phyloP scores from a whole-genome alignment of 2,329 filamentous ascomycete species.

The Gliomastix tumulicola region DNA sequence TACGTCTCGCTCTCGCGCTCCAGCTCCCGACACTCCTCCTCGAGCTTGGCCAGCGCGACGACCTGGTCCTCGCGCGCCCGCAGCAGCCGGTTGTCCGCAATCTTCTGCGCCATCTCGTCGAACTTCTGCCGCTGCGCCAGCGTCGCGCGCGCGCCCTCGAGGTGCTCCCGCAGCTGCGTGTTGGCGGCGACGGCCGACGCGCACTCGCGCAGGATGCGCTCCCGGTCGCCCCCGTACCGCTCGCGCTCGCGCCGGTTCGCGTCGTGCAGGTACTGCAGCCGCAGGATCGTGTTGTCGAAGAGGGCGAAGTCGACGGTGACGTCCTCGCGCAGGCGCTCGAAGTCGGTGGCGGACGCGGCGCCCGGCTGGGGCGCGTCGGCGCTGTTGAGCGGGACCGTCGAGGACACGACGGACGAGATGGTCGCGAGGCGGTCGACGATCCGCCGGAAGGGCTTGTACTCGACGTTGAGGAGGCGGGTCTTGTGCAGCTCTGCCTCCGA shows the following conservation, averaged over 20 bases:
- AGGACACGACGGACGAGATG: constrained; percentile 53
- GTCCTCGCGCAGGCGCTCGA: constrained; percentile 72
- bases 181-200: constrained; percentile 73
- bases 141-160: constrained; percentile 69
- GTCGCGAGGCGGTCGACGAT: constrained; percentile 74
- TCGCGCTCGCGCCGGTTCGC: constrained; percentile 79
- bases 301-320: constrained; percentile 81
- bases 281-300: constrained; percentile 78
- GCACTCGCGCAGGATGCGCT: constrained; percentile 71
- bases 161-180: constrained; percentile 60
- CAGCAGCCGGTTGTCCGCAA: constrained; percentile 73
- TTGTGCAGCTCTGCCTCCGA: constrained; percentile 85
- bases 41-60: constrained; percentile 69
- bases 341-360: constrained; percentile 42
- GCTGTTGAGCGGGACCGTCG: constrained; percentile 11
- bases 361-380: constrained; percentile 34
- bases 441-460: constrained; percentile 87
- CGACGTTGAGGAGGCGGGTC: constrained; percentile 76
- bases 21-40: constrained; percentile 81
- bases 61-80: constrained; percentile 79
- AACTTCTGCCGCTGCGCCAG: constrained; percentile 77
- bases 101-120: constrained; percentile 81
- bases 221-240: constrained; percentile 75
- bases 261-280: constrained; percentile 78
- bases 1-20: constrained; percentile 80